These are phyloP conservation scores for Boehmeria nivea DNA, from an alignment of 306 rosid genomes.

Conservation along the genomic window DNA sequence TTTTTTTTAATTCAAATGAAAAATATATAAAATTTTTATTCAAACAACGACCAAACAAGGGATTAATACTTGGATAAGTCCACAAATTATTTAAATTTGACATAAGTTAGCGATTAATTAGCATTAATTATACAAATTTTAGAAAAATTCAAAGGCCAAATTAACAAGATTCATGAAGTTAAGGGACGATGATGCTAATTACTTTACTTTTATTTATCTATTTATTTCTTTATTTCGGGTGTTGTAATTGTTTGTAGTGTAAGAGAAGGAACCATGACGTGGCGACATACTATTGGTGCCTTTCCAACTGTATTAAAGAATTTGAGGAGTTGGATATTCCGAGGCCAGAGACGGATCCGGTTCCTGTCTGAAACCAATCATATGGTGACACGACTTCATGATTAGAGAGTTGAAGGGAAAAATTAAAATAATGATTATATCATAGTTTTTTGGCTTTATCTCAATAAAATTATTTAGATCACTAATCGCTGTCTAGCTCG, in stretches of 20 bases:
- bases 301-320: neutral
- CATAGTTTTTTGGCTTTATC: neutral
- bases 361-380: neutral
- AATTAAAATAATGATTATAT: neutral
- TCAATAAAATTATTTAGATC: neutral
- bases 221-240: too few species aligned
- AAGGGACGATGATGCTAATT: too few species aligned
- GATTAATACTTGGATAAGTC: too few species aligned
- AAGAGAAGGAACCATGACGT: neutral
- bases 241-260: neutral
- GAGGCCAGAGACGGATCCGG: neutral
- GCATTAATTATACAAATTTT: too few species aligned
- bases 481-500: neutral
- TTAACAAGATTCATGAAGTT: too few species aligned
- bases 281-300: neutral
- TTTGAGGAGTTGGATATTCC: constrained; percentile 7
- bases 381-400: neutral
- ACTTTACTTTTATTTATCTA: neutral
- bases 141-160: too few species aligned
- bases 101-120: too few species aligned
- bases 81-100: too few species aligned
- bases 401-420: neutral
- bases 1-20: too few species aligned
- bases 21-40: too few species aligned
- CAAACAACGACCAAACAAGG: too few species aligned